Percentiles rank a stretch among this genome's conserved stretches.
These are phyloP conservation scores for Eruca vesicaria DNA, from an alignment of 441 rosid genomes.

Conservation along the genomic window DNA sequence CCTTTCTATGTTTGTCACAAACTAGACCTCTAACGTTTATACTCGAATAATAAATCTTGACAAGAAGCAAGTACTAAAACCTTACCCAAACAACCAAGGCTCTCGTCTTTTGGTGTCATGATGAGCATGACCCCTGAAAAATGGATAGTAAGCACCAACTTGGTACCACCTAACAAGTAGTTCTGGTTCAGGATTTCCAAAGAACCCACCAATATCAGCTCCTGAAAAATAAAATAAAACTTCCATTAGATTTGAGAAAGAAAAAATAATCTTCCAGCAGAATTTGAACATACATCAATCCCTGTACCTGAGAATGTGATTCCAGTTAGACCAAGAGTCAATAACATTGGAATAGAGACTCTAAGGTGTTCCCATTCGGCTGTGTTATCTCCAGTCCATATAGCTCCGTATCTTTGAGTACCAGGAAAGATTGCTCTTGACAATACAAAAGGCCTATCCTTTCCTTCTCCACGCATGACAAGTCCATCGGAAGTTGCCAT, in stretches of 20 bases:
- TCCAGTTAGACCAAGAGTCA: conserved; percentile 91
- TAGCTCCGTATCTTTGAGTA: conserved; percentile 92
- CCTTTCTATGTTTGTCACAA: neutral
- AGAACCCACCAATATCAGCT: conserved; percentile 97
- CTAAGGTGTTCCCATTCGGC: conserved; percentile 98
- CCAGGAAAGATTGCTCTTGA: conserved; percentile 97
- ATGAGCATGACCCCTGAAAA: conserved; percentile 98
- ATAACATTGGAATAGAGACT: conserved; percentile 93
- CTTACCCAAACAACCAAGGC: conserved; percentile 98
- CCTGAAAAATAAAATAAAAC: conserved; percentile 47
- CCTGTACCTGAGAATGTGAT: conserved; percentile 78
- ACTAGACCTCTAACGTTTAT: neutral
- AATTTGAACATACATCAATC: conserved; percentile 6
- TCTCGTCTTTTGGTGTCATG: conserved; percentile 98
- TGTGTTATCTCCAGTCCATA: conserved; percentile 98
- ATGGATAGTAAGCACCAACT: conserved; percentile 97
- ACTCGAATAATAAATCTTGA: neutral
- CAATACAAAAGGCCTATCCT: conserved; percentile 94
- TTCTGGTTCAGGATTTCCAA: conserved; percentile 95
- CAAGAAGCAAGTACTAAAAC: neutral
- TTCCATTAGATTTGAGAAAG: conserved; percentile 2
- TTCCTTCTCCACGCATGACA: conserved; percentile 82
- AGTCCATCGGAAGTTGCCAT: conserved; percentile 98
- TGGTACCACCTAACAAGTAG: conserved; percentile 98
- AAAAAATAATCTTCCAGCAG: neutral